phyloP scores from a whole-genome alignment of 106 monocot species.

The Acanthochlamys bracteata region DNA sequence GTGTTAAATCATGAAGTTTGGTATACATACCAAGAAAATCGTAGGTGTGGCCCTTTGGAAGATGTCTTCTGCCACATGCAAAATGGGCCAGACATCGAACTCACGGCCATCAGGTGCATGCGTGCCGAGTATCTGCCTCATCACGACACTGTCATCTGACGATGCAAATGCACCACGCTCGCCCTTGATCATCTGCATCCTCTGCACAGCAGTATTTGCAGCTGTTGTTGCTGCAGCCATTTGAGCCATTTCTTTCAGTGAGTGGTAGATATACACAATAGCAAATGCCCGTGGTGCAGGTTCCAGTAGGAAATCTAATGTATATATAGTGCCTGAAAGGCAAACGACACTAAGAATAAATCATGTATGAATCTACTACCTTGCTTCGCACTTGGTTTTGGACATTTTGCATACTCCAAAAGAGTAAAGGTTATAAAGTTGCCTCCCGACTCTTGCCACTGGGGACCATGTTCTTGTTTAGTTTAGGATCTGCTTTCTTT shows the following conservation, averaged over 20 bases:
- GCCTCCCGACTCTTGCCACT: not conserved
- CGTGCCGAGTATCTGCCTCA: constrained; percentile 66
- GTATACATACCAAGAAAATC: constrained; percentile 23
- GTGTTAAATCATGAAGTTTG: not conserved
- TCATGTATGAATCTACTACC: constrained; percentile 10
- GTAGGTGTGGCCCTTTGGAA: constrained; percentile 45
- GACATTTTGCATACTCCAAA: not conserved
- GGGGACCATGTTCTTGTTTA: too few relatives aligned
- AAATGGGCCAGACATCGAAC: constrained; percentile 36
- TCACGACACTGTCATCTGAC: constrained; percentile 45
- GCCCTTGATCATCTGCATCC: constrained; percentile 34
- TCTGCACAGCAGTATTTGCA: constrained; percentile 18
- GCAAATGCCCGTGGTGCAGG: not conserved
- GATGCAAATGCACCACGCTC: constrained; percentile 61
- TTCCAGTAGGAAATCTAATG: not conserved
- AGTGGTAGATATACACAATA: not conserved
- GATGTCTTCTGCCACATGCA: constrained; percentile 54
- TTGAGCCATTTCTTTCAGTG: not conserved
- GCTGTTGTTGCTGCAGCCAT: constrained; percentile 7
- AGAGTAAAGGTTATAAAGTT: not conserved
- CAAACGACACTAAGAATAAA: not conserved
- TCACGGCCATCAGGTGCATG: constrained; percentile 68
- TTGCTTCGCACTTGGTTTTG: constrained; percentile 14
- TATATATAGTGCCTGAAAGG: not conserved
- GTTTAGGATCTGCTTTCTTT: too few relatives aligned